Evolutionary conservation across 305 asterid genomes (phyloP).

Genomic region (Coffea humblotiana): DNA sequence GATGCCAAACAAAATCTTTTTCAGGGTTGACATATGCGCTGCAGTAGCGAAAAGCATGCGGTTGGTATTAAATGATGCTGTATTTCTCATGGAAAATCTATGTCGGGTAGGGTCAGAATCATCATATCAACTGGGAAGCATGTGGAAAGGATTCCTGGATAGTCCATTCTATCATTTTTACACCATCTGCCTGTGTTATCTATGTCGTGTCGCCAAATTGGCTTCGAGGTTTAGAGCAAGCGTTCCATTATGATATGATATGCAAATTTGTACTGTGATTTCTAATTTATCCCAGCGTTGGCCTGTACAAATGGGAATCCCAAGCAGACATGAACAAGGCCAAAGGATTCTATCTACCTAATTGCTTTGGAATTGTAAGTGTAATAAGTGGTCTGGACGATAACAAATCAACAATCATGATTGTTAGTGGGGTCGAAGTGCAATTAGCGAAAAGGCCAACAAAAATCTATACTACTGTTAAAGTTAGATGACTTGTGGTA

Average conservation of each 20-base stretch:
- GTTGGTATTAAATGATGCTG: too few species aligned
- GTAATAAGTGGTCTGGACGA: neutral
- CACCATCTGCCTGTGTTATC: neutral
- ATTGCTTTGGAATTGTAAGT: neutral
- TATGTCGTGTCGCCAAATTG: neutral
- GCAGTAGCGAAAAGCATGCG: too few species aligned
- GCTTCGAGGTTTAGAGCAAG: neutral
- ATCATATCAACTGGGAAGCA: too few species aligned
- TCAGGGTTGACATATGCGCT: too few species aligned
- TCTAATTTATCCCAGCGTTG: neutral
- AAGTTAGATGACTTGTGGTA: neutral
- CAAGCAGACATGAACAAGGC: neutral
- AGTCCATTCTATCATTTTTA: neutral
- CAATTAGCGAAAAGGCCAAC: neutral
- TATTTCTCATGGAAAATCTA: too few species aligned
- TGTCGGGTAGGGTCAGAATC: too few species aligned
- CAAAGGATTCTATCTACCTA: neutral
- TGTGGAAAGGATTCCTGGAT: neutral
- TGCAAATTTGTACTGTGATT: neutral
- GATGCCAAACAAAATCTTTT: too few species aligned
- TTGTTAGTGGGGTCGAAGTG: neutral
- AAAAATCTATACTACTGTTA: neutral
- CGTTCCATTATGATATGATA: neutral
- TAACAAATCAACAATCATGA: neutral
- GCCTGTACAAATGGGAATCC: neutral